These are phyloP conservation scores for Esteya vermicola DNA, from an alignment of 2,329 filamentous ascomycete species.

Conservation along the genomic window DNA sequence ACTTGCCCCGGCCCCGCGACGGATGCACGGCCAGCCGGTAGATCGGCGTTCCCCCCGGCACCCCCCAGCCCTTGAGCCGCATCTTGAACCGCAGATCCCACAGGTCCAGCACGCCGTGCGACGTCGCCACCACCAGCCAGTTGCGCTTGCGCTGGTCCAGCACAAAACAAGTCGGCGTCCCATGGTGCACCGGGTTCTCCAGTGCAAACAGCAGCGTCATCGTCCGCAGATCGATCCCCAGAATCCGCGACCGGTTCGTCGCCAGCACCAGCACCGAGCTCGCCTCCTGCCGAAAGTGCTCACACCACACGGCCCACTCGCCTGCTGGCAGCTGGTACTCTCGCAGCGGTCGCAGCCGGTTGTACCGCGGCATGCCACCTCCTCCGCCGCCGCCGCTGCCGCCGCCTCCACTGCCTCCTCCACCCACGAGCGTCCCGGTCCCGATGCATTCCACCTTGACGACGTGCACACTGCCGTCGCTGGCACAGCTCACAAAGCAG, in stretches of 20 bases:
- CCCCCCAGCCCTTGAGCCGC: constrained; percentile 74
- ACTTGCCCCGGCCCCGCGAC: constrained; percentile 61
- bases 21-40: constrained; percentile 70
- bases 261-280: constrained; percentile 74
- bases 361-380: constrained; percentile 42
- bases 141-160: constrained; percentile 73
- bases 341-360: constrained; percentile 60
- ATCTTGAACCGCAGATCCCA: constrained; percentile 97
- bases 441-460: constrained; percentile 55
- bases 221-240: constrained; percentile 73
- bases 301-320: constrained; percentile 78
- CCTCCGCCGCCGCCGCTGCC: neutral
- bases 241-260: constrained; percentile 70
- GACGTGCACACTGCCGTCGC: constrained; percentile 79
- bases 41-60: constrained; percentile 67
- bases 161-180: constrained; percentile 81
- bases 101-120: constrained; percentile 80
- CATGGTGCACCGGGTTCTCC: constrained; percentile 81
- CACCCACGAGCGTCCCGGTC: neutral
- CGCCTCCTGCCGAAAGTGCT: constrained; percentile 75
- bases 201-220: constrained; percentile 74
- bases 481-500: constrained; percentile 81
- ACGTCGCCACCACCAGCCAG: constrained; percentile 85
- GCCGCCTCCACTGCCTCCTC: neutral
- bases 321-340: constrained; percentile 62